Percentiles rank a stretch among this genome's conserved stretches.
These are phyloP conservation scores for Cladobotryum protrusum DNA, from an alignment of 2,329 filamentous ascomycete genomes.

Conservation along the genomic window DNA sequence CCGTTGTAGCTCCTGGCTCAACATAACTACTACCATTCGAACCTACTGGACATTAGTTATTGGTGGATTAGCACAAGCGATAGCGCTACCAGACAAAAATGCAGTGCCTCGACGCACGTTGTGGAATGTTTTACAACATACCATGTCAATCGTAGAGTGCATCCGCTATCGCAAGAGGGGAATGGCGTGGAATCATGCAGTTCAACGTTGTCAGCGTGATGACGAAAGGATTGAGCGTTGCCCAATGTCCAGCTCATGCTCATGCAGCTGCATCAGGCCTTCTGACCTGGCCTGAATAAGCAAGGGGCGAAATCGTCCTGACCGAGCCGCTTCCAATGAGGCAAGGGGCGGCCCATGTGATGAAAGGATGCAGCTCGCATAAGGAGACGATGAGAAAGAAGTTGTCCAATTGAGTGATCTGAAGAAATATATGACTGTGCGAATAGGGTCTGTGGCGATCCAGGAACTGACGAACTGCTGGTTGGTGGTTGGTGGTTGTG, in stretches of 20 bases:
- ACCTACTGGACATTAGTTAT: not conserved
- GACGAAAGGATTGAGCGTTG: constrained; percentile 5
- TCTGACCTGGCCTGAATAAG: constrained; percentile 14
- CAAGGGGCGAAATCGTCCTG: constrained; percentile 5
- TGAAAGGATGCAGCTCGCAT: not conserved
- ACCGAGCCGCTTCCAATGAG: constrained; percentile 4
- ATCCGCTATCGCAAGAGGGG: not conserved
- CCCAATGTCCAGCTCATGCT: not conserved
- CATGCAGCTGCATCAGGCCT: constrained; percentile 14
- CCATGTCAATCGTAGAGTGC: not conserved
- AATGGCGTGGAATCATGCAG: not conserved
- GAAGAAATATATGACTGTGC: no score
- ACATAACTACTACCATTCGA: no score
- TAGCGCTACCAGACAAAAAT: no score
- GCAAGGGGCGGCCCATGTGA: not conserved
- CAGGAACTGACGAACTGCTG: no score
- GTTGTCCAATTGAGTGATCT: no score
- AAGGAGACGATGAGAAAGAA: no score
- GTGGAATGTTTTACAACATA: not conserved
- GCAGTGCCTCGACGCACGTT: no score
- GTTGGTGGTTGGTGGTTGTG: no score
- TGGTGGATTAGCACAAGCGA: no score
- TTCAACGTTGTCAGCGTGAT: not conserved
- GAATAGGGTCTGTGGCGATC: no score
- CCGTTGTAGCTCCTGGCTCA: no score